Evolutionary conservation across 176 grass and related monocot species (phyloP), one percentile per base, ranked within the genome.

Genomic region (Carex cristatella): DNA sequence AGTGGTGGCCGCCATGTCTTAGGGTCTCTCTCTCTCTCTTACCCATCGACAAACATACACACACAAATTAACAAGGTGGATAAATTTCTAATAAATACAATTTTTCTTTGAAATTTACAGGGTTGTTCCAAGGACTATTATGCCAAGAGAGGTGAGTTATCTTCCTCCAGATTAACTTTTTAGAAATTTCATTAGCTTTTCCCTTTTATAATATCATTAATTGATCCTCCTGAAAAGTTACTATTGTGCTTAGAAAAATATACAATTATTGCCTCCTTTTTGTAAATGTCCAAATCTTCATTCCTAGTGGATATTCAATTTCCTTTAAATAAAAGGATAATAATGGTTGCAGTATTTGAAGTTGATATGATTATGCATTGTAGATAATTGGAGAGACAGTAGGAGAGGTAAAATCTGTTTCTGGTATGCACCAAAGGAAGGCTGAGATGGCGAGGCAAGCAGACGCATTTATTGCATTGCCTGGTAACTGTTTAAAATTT

Each of bases 381-480:
- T 85, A 92, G 91, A 57, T 93, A 27, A 86, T 82, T 0, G 91
- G 88, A 19, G 91, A 93, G 72, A 93, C 84, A 33, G 66, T 93
- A 1, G 91, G 91, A 44, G 91, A 93, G 88, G 86, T 93, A 82
- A 86, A 84, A 87, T 83, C 86, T n/a, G 91, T 93, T 8, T 79
- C 84, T 33, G 88, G 81, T 71, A 93, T 93, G 91, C 91, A 93
- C 84, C 91, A 93, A 80, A 85, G 91, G 59, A 93, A 93, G 88
- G 91, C 91, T 18, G 86, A 93, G 84, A 93, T 93, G 91, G 86
- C 91, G 5, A 84, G 81, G 58, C 91, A 90, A 61, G 89, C 91
- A 8, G 91, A 93, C 55, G 91, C 91, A 44, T 93, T 93, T 85
- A 85, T 90, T 62, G 91, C 91, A 10, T 83, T 93, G 11, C 91